Evolutionary conservation across 2,329 filamentous ascomycete species (phyloP), one percentile per base, ranked within the genome.

Genomic region (Rasamsonia emersonii): DNA sequence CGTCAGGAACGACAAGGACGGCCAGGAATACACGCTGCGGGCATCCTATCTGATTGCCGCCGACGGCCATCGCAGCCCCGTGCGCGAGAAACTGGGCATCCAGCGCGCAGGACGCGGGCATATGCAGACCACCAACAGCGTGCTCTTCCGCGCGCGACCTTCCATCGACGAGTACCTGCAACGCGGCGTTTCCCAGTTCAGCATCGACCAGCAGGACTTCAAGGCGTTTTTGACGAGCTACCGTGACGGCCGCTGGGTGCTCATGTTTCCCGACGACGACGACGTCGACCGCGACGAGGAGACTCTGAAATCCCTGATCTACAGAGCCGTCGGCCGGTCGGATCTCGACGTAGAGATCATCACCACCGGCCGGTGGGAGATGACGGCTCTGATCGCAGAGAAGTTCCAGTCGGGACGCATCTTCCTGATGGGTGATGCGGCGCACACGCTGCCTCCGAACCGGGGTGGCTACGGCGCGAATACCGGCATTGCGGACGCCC

Each of bases 401-500:
- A 41, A 37, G 21, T 36, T 20, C 36, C 34, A 10, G 51, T 26
- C 27, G 32, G 37, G 47, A 14, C 36, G 40, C 9, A 33, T 43
- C 19, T 35, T 43, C 17, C 31, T 43, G 3, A 37, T 35, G 23
- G 40, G 40, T 16, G 40, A 43, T 23, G 32, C 38, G 3, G 40
- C 40, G 10, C 40, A 43, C 29, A 40, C 39, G 5, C 29, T 40
- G 14, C 34, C 38, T 10, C 40, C 40, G 3, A 33, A 27, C n/a
- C 27, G 39, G 9, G 39, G 40, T n/a, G 40, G 39, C 26, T 35
- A 41, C 32, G 36, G 34, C 14, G 17, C 55, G 47, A 57, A 56
- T 32, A 44, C 48, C 11, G 49, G 50, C 4, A 50, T 77, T 32
- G 73, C 77, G 38, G 74, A 78, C 39, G 38, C 60, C 14, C 67